Percentiles rank a stretch among this genome's conserved stretches.
Conservation (phyloP, 129 eudicot species). For the Lactuca saligna region DNA sequence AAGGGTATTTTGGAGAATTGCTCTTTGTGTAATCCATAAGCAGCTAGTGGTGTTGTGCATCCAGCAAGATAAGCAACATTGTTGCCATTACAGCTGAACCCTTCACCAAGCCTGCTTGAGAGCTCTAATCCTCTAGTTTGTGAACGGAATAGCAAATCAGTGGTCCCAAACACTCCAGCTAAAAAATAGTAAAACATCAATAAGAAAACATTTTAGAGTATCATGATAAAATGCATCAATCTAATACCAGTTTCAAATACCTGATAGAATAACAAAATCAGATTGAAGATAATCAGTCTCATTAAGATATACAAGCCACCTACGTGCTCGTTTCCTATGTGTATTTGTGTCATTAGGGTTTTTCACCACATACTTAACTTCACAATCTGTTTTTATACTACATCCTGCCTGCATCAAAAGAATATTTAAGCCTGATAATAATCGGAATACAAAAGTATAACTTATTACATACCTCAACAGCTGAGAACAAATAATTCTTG, state of each 20-base stretch:
- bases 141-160: slow-evolving; percentile 31
- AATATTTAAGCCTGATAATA: no score
- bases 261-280: slow-evolving; percentile 54
- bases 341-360: slow-evolving; percentile 16
- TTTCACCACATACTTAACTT: slow-evolving; percentile 45
- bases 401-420: slow-evolving; percentile 43
- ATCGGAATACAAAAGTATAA: no score
- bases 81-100: slow-evolving; percentile 54
- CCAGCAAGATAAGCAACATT: slow-evolving; percentile 46
- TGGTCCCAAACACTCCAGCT: slow-evolving; percentile 56
- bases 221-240: neutral
- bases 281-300: slow-evolving; percentile 38
- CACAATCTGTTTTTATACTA: slow-evolving; percentile 43
- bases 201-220: neutral
- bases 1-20: slow-evolving; percentile 33
- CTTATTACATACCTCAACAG: neutral
- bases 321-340: slow-evolving; percentile 22
- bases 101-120: slow-evolving; percentile 42
- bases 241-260: neutral
- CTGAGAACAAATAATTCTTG: neutral
- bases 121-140: slow-evolving; percentile 41
- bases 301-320: slow-evolving; percentile 50
- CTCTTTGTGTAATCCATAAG: slow-evolving; percentile 34
- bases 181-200: neutral
- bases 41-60: slow-evolving; percentile 39